Evolutionary conservation across 371 early-diverging fungal genomes (phyloP).

Genomic region (Coemansia sp.): DNA sequence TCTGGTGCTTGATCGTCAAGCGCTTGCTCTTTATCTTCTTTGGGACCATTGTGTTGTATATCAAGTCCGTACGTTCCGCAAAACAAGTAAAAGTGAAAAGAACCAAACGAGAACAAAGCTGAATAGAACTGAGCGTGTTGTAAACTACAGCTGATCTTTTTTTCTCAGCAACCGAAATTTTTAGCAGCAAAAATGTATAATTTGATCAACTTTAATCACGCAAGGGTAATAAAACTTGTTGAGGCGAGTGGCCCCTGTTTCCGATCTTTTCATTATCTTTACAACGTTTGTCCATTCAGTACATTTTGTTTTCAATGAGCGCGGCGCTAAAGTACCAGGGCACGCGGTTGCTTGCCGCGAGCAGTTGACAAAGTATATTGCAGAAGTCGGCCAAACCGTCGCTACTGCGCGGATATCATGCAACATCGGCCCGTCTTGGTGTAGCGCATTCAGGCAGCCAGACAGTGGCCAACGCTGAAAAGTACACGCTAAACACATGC

Average conservation of each 20-base stretch:
- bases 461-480: slow-evolving; percentile 26
- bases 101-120: not conserved
- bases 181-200: not conserved
- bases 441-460: slow-evolving; percentile 6
- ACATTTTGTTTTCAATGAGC: not conserved
- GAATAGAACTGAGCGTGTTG: not conserved
- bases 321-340: not conserved
- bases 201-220: not conserved
- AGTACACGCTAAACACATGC: slow-evolving; percentile 63
- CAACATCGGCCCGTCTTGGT: not conserved
- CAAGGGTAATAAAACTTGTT: not conserved
- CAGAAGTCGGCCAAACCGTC: not conserved
- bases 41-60: slow-evolving; percentile 29
- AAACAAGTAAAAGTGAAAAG: not conserved
- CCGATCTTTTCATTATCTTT: not conserved
- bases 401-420: slow-evolving; percentile 20
- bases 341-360: not conserved
- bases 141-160: not conserved
- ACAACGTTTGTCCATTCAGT: not conserved
- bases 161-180: not conserved
- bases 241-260: not conserved
- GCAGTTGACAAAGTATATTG: not conserved
- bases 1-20: slow-evolving; percentile 28
- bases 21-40: slow-evolving; percentile 53
- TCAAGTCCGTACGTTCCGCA: not conserved